Conservation (phyloP, 2,329 filamentous ascomycete species). For the Domatiomyces globalis region DNA sequence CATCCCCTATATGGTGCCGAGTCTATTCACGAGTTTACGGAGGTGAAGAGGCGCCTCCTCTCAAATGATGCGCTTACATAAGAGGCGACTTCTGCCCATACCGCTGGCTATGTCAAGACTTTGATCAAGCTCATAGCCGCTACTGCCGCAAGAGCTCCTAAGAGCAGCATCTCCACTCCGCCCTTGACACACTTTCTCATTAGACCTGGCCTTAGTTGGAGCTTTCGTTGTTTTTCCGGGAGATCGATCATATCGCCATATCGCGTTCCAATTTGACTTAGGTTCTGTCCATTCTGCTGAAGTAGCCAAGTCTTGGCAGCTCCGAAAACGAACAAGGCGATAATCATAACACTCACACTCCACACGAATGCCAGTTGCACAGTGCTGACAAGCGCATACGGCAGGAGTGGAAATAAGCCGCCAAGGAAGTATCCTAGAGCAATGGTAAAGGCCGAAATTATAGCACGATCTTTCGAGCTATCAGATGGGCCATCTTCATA, state of each 20-base stretch:
- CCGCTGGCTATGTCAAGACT: not conserved
- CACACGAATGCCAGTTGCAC: slow-evolving; percentile 31
- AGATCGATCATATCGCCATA: slow-evolving; percentile 30
- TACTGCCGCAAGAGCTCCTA: slow-evolving; percentile 51
- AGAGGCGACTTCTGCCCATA: too few relatives aligned
- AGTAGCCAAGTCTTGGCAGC: slow-evolving; percentile 35
- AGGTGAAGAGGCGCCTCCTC: too few relatives aligned
- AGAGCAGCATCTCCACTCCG: slow-evolving; percentile 49
- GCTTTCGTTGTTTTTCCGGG: slow-evolving; percentile 34
- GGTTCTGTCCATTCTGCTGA: not conserved
- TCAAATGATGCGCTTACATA: too few relatives aligned
- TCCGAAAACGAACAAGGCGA: slow-evolving; percentile 38
- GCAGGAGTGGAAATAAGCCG: slow-evolving; percentile 37
- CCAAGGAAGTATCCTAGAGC: slow-evolving; percentile 24
- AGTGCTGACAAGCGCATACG: slow-evolving; percentile 33
- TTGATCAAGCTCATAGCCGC: slow-evolving; percentile 44
- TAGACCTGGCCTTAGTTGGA: slow-evolving; percentile 30
- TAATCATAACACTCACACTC: slow-evolving; percentile 38
- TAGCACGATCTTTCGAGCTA: slow-evolving; percentile 19
- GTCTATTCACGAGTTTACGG: too few relatives aligned
- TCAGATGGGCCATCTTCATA: slow-evolving; percentile 24
- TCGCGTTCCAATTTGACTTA: not conserved
- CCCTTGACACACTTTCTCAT: slow-evolving; percentile 23
- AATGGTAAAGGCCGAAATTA: slow-evolving; percentile 28
- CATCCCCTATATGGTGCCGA: too few relatives aligned